These are phyloP conservation scores for Knoxdaviesia capensis DNA, from an alignment of 2,329 filamentous ascomycete genomes.

Conservation along the genomic window DNA sequence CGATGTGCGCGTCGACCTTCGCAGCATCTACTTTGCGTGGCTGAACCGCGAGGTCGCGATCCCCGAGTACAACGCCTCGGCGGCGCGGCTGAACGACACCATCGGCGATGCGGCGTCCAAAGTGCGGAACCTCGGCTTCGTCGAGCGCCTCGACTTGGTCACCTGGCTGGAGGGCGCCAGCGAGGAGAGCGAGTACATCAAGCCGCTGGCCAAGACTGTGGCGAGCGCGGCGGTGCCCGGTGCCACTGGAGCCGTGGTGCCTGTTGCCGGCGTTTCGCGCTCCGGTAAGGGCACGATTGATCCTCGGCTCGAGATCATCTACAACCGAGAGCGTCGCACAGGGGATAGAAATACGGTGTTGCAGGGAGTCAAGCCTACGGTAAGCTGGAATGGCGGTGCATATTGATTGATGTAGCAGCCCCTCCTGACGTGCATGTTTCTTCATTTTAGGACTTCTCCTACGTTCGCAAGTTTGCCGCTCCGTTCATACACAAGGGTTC, in stretches of 20 bases:
- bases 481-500: conserved; percentile 50
- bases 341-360: conserved; percentile 81
- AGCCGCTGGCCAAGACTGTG: conserved; percentile 51
- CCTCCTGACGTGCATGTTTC: background rate
- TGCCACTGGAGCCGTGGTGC: conserved; percentile 15
- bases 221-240: conserved; percentile 22
- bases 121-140: conserved; percentile 78
- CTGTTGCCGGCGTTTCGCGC: conserved; percentile 17
- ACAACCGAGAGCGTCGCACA: conserved; percentile 77
- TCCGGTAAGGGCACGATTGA: conserved; percentile 51
- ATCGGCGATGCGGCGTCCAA: conserved; percentile 41
- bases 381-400: conserved; percentile 21
- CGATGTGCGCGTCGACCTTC: conserved; percentile 58
- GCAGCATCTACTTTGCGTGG: conserved; percentile 94
- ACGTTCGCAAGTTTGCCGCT: conserved; percentile 70
- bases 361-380: conserved; percentile 71
- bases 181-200: conserved; percentile 85
- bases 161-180: conserved; percentile 84
- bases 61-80: conserved; percentile 75
- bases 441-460: conserved; percentile 61
- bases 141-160: conserved; percentile 77
- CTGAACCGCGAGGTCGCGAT: conserved; percentile 78
- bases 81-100: conserved; percentile 62
- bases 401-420: conserved; percentile 2
- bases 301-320: conserved; percentile 69